Base-by-base conservation (phyloP, 495 filamentous ascomycete species). In the Penicillium paxilli region DNA sequence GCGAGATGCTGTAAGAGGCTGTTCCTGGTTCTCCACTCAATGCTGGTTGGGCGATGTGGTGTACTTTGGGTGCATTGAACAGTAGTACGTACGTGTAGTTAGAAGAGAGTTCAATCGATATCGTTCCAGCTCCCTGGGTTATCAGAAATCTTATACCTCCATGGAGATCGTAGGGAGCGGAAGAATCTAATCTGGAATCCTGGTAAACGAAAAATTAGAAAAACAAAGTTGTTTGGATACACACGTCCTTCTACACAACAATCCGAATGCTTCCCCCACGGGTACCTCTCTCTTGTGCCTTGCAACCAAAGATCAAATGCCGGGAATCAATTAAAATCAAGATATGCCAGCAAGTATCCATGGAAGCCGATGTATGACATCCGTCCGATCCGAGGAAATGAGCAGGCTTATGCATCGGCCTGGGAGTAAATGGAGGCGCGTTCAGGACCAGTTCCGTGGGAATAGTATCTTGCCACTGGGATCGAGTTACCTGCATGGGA, bases 341-440 rank as follows among this genome's bases (percentile, higher is more conserved):
- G 10, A 17, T 8, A 21, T 46, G 19, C 20, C 17, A 28, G 10
- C 49, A 30, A 19, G n/a, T 16, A 28, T 35, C 44, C 55, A 32
- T 52, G 44, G 49, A 48, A 48, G 38, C 24, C 19, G 16, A 38
- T 21, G 24, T 12, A 23, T 42, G 17, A 25, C 26, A 40, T 41
- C 55, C 55, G 55, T 44, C 16, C 30, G 35, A 53, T 40, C 50
- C 50, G 45, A n/a, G n/a, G 16, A 33, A 26, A 21, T 58, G 35
- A 16, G 11, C 40, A 35, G 4, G 26, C 7, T 21, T 33, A 21
- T 20, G n/a, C 2, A 25, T 5, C 41, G 22, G 32, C 30, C 35
- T n/a, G n/a, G n/a, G n/a, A n/a, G n/a, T n/a, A n/a, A n/a, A n/a
- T n/a, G n/a, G n/a, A 16, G 46, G 24, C 26, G 26, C 16, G 45